These are phyloP conservation scores for Xylaria sp. DNA, from an alignment of 2,329 filamentous ascomycete genomes.

Conservation along the genomic window DNA sequence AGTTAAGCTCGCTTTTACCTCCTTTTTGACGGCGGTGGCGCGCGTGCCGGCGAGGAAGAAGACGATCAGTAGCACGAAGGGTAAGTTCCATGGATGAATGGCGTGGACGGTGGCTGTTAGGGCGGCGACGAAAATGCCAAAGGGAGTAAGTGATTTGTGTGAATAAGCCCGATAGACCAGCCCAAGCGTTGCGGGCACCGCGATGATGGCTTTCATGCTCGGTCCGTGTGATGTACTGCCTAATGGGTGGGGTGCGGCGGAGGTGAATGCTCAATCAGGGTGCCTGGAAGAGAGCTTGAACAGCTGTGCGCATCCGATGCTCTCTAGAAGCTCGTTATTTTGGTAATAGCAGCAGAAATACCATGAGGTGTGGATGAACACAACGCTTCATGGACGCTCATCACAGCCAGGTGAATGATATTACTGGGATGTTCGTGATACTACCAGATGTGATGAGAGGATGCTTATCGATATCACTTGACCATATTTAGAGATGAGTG, in stretches of 20 bases:
- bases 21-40: constrained; percentile 89
- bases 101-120: constrained; percentile 84
- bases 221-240: background rate
- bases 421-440: background rate
- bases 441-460: background rate
- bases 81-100: constrained; percentile 92
- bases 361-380: background rate
- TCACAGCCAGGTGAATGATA: background rate
- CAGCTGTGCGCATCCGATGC: background rate
- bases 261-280: background rate
- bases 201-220: constrained; percentile 69
- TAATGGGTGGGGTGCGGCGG: background rate
- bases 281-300: background rate
- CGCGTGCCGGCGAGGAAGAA: constrained; percentile 90
- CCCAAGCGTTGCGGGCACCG: constrained; percentile 66
- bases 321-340: background rate
- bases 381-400: background rate
- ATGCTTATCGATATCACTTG: constrained; percentile 3
- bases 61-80: constrained; percentile 82
- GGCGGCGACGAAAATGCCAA: constrained; percentile 77
- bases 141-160: constrained; percentile 80
- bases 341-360: background rate
- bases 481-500: background rate
- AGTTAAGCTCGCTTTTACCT: constrained; percentile 84
- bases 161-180: constrained; percentile 76